Base-by-base conservation (phyloP, 2,329 filamentous ascomycete species). In the Colletotrichum karsti region DNA sequence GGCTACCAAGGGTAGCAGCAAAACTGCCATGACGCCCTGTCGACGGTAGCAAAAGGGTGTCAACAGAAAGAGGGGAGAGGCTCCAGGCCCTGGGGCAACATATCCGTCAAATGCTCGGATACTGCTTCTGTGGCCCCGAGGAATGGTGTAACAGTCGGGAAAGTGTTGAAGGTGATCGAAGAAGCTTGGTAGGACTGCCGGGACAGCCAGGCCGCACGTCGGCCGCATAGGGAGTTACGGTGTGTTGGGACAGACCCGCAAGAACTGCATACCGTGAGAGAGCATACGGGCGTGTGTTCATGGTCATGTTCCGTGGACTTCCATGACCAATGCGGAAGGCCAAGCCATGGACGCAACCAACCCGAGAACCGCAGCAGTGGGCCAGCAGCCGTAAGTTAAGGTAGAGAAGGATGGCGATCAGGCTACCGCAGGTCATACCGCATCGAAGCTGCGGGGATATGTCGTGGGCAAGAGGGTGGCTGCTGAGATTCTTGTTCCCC, bases 131-230 rank as follows among this genome's bases (percentile, higher is more conserved):
- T 50, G 35, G 37, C 28, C 35, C 51, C 53, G 44, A 37, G 58
- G 54, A 51, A 37, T 22, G 53, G 44, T n/a, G 48, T 55, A 37
- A 50, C 60, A 13, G 53, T 30, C 64, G 53, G 28, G 15, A 39
- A 24, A 42, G 30, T 22, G 59, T 53, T 57, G 44, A 51, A 51
- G 60, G 54, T 35, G 54, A 58, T 51, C 33, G 53, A 64, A 58
- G 59, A 67, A 67, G 66, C 61, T 66, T 69, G 26, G 39, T 26
- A 30, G 30, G 54, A 69, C 61, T 67, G 55, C 62, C 66, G 66
- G 62, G 56, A 56, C 54, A 39, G 33, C 48, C n/a, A 61, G 66
- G 66, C 50, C 66, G 66, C 66, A 51, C 66, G 2, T 6, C 37
- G 66, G 66, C 66, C 66, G 62, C 66, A 69, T 69, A 26, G 50